Evolutionary conservation across 495 filamentous ascomycete genomes (phyloP), one percentile per base, ranked within the genome.

Genomic region (Aspergillus heteromorphus): DNA sequence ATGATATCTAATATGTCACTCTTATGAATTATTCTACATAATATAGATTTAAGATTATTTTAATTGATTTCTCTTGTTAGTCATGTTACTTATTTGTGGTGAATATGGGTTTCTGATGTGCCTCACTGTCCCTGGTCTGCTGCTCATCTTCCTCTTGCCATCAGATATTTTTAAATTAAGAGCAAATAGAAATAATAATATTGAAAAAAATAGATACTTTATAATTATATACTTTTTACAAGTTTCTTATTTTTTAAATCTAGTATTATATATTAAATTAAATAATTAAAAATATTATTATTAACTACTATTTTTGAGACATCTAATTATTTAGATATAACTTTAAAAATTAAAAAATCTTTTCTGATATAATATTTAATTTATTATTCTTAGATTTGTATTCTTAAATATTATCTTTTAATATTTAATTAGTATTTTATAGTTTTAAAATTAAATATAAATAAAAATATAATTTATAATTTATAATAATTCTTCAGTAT

Each of bases 381-480:
- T n/a, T n/a, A n/a, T n/a, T n/a, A n/a, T n/a, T n/a, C n/a, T 38
- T 18, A 38, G 6, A 19, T 21, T 20, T 45, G 29, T 30, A 30
- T 30, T 30, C 29, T 30, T 45, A 19, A 5, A 45, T 18, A 45
- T 38, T 38, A n/a, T n/a, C n/a, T n/a, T n/a, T n/a, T n/a, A n/a
- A n/a, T n/a, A n/a, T n/a, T n/a, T n/a, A n/a, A n/a, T n/a, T n/a
- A n/a, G n/a, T n/a, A n/a, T n/a, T n/a, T n/a, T n/a, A n/a, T n/a
- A n/a, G n/a, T n/a, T 38, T 50, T 50, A 40, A 50, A 36, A 38
- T 40, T n/a, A 10, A 36, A 50, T 16, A 36, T 38, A n/a, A n/a
- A 40, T 50, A 38, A 38, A 50, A 38, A 36, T 29, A 50, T n/a
- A n/a, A n/a, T n/a, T 19, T 50, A 19, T 36, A 9, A 50, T 10